Percentiles rank a stretch among this genome's conserved stretches.
These are phyloP conservation scores for Seiridium cupressi DNA, from an alignment of 2,329 filamentous ascomycete genomes.

Conservation along the genomic window DNA sequence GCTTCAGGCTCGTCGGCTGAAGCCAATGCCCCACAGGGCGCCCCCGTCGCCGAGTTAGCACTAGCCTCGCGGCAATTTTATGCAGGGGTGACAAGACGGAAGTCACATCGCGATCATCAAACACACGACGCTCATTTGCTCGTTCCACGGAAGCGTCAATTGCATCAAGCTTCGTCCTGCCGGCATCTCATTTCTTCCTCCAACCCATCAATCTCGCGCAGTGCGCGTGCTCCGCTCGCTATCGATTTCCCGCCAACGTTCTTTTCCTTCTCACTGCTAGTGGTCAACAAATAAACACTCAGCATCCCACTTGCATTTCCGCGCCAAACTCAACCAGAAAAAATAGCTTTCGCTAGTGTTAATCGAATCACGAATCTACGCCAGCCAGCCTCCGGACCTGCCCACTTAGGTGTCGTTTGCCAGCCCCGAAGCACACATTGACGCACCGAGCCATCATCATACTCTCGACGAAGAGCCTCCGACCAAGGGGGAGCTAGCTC, in stretches of 20 bases:
- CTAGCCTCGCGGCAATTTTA: neutral
- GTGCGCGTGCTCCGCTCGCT: conserved; percentile 26
- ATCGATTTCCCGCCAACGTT: neutral
- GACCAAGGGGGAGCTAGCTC: neutral
- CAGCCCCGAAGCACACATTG: neutral
- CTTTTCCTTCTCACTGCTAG: conserved; percentile 1
- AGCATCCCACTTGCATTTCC: neutral
- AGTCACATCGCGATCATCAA: neutral
- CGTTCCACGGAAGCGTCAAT: neutral
- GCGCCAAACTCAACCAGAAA: neutral
- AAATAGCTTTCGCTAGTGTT: conserved; percentile 1
- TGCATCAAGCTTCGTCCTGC: neutral
- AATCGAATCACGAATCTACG: neutral
- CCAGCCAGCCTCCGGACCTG: neutral
- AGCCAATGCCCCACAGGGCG: neutral
- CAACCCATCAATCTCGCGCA: conserved; percentile 16
- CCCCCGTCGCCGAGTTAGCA: neutral
- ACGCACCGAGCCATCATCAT: neutral
- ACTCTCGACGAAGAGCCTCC: neutral
- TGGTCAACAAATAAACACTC: neutral
- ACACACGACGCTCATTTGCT: conserved; percentile 2
- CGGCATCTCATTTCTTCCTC: conserved; percentile 12
- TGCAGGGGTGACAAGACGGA: neutral
- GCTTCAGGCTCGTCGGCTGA: no score
- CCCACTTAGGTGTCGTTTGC: neutral